These are phyloP conservation scores for Jatropha podagrica DNA, from an alignment of 441 rosid genomes.

Conservation along the genomic window DNA sequence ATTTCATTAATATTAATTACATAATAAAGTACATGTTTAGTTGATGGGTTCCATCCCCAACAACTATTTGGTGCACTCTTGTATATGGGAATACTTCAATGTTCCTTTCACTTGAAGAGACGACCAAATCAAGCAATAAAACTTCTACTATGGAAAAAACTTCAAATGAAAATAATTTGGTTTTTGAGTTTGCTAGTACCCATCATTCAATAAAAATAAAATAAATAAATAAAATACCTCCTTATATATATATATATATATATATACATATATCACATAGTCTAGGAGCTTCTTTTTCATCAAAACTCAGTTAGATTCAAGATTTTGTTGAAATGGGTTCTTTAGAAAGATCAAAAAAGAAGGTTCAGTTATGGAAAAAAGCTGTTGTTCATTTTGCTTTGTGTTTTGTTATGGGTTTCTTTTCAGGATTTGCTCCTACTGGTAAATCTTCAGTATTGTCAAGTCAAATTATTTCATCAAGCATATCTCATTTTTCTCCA, in stretches of 20 bases:
- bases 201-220: conserved; percentile 21
- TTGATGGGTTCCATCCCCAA: conserved; percentile 51
- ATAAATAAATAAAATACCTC: too few relatives aligned
- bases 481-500: conserved; percentile 33
- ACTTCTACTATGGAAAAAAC: conserved; percentile 7
- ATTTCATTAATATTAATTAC: neutral
- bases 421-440: conserved; percentile 81
- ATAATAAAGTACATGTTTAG: conserved; percentile 12
- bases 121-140: conserved; percentile 33
- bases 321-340: conserved; percentile 37
- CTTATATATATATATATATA: too few relatives aligned
- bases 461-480: conserved; percentile 20
- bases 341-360: conserved; percentile 83
- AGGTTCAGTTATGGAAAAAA: conserved; percentile 73
- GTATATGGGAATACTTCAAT: neutral
- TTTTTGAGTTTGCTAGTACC: conserved; percentile 30
- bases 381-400: conserved; percentile 74
- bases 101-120: conserved; percentile 54
- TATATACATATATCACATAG: neutral
- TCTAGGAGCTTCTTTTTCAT: neutral
- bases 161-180: neutral
- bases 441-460: conserved; percentile 48
- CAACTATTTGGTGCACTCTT: conserved; percentile 54
- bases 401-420: conserved; percentile 91
- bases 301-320: conserved; percentile 12